Conservation (phyloP, 169 alveolate genomes). For the Plasmodium adleri region DNA sequence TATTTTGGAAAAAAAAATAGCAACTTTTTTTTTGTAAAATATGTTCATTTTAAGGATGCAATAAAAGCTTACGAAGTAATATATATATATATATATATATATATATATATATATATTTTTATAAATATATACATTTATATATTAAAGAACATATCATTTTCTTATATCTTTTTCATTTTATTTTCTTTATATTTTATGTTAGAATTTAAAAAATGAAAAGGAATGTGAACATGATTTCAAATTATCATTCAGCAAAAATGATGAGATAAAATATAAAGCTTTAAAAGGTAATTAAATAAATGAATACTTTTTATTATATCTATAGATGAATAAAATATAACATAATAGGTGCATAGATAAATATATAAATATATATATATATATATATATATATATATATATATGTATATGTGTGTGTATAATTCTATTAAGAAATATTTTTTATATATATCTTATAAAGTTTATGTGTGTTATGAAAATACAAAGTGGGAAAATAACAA, state of each 20-base stretch:
- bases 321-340: no score
- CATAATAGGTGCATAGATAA: no score
- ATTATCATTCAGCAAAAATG: conserved; percentile 43
- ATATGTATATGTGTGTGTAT: background rate
- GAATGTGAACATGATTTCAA: conserved; percentile 24
- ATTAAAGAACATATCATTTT: background rate
- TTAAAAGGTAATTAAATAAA: conserved; percentile 30
- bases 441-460: background rate
- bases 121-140: no score
- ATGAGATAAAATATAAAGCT: conserved; percentile 58
- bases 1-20: conserved; percentile 63
- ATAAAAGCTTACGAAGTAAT: conserved; percentile 68
- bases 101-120: no score
- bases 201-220: conserved; percentile 41
- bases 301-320: background rate
- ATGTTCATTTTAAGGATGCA: conserved; percentile 57
- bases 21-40: conserved; percentile 39
- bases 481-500: no score
- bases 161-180: background rate
- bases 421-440: background rate
- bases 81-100: background rate
- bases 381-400: background rate
- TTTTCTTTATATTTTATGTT: background rate
- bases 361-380: no score
- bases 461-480: no score